Evolutionary conservation across 176 grass and related monocot species (phyloP).

Genomic region (Chloris gayana): DNA sequence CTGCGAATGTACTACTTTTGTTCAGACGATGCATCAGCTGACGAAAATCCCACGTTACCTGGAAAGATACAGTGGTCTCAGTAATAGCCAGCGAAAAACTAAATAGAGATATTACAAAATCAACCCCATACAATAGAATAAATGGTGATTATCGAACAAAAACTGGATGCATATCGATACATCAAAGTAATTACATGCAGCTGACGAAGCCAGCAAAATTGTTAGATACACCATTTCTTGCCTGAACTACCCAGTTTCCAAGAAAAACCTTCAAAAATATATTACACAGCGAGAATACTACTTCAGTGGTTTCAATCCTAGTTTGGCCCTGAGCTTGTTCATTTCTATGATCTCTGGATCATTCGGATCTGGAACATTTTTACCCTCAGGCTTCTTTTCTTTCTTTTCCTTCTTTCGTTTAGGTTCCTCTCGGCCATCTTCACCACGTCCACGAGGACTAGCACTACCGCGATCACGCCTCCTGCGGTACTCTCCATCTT

Average conservation of each 20-base stretch:
- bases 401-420: conserved; percentile 81
- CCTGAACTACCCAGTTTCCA: background rate
- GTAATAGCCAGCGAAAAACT: background rate
- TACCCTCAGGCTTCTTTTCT: conserved; percentile 62
- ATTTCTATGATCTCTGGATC: conserved; percentile 80
- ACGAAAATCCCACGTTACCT: too few species aligned
- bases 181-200: conserved; percentile 39
- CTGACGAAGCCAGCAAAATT: conserved; percentile 6
- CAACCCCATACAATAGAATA: background rate
- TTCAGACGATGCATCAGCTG: too few species aligned
- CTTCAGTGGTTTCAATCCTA: conserved; percentile 71
- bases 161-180: background rate
- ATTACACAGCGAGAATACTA: conserved; percentile 31
- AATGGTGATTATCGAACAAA: background rate
- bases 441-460: conserved; percentile 55
- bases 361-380: conserved; percentile 54
- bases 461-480: conserved; percentile 55
- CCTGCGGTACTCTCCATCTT: conserved; percentile 67
- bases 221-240: conserved; percentile 12
- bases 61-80: too few species aligned
- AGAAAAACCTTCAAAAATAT: conserved; percentile 24
- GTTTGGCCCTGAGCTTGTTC: conserved; percentile 66
- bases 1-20: background rate
- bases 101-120: background rate
- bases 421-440: conserved; percentile 55